phyloP scores from a whole-genome alignment of 225 moss, liverwort and hornwort genomes.

The Polytrichum commune region DNA sequence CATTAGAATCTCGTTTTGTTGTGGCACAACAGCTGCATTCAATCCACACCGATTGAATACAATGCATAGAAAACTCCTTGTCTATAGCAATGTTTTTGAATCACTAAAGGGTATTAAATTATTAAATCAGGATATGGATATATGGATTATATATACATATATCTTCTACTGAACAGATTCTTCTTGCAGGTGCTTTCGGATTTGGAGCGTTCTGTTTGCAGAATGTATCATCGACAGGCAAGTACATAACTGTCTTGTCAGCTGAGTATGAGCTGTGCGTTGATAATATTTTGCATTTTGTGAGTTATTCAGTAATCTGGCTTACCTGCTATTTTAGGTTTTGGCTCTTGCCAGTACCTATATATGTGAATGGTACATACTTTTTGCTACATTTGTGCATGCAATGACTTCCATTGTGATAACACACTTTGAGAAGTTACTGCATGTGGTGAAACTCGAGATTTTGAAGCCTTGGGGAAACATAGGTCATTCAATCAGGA shows the following conservation, averaged over 20 bases:
- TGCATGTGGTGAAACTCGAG: too few species aligned
- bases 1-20: too few species aligned
- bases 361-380: not conserved
- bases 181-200: constrained; percentile 82
- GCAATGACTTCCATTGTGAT: constrained; percentile 3
- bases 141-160: too few species aligned
- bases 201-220: constrained; percentile 89
- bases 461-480: too few species aligned
- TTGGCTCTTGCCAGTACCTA: not conserved
- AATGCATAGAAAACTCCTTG: too few species aligned
- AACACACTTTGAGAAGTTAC: not conserved
- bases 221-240: constrained; percentile 91
- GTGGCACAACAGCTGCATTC: too few species aligned
- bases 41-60: too few species aligned
- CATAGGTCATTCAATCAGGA: too few species aligned
- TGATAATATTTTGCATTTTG: constrained; percentile 11
- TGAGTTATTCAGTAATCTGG: constrained; percentile 6
- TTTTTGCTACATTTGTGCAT: constrained; percentile 10
- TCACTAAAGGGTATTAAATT: too few species aligned
- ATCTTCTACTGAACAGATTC: too few species aligned
- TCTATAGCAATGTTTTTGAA: too few species aligned
- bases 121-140: too few species aligned
- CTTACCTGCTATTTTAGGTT: constrained; percentile 9
- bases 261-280: constrained; percentile 3
- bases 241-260: constrained; percentile 21